Evolutionary conservation across 306 rosid genomes (phyloP).

Genomic region (Fragaria ananassa): DNA sequence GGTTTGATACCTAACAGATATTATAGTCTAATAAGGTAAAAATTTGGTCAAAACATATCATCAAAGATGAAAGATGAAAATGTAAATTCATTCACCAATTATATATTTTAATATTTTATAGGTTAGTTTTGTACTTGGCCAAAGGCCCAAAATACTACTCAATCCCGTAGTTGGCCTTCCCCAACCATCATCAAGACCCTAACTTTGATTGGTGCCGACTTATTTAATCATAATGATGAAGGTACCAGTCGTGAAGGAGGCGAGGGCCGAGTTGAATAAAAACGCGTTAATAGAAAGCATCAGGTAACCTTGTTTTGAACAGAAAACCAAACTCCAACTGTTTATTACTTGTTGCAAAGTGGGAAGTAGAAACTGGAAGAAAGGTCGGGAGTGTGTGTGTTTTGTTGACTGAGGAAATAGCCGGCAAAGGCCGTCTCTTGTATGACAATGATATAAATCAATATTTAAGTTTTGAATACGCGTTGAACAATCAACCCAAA

Average conservation of each 20-base stretch:
- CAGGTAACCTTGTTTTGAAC: background rate
- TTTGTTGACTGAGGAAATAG: conserved; percentile 61
- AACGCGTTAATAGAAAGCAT: background rate
- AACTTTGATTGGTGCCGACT: background rate
- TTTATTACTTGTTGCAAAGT: background rate
- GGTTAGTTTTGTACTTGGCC: no score
- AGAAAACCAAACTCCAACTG: conserved; percentile 3
- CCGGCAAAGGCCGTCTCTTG: conserved; percentile 68
- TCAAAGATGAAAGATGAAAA: no score
- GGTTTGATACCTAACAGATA: no score
- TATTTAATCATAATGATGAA: background rate
- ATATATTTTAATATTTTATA: no score
- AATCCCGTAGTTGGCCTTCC: no score
- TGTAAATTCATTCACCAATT: no score
- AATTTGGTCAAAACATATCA: no score
- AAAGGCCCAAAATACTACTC: background rate
- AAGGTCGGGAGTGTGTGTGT: conserved; percentile 10
- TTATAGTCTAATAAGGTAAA: no score
- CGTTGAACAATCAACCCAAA: conserved; percentile 53
- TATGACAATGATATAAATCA: background rate
- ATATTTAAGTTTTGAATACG: conserved; percentile 47
- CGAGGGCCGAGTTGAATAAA: background rate
- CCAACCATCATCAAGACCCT: background rate
- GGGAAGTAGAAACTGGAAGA: background rate
- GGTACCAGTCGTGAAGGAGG: background rate